phyloP scores from a whole-genome alignment of 176 grass and related monocot genomes.

The Alloteropsis semialata region DNA sequence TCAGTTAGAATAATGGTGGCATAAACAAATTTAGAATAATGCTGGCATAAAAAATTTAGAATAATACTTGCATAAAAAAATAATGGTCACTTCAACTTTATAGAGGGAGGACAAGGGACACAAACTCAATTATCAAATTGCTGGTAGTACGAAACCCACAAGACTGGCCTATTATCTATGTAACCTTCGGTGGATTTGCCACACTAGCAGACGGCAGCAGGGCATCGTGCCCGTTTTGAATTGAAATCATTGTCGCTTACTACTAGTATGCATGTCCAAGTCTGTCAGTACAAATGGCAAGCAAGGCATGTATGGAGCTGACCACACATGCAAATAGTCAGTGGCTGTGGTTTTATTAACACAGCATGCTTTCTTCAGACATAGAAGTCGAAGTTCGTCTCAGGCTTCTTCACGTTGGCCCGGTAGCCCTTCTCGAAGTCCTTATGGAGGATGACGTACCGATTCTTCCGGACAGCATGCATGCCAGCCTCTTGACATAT shows the following conservation, averaged over 20 bases:
- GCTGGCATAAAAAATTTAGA: not conserved
- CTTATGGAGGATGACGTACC: constrained; percentile 94
- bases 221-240: not conserved
- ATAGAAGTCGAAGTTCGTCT: constrained; percentile 95
- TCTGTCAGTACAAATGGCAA: not conserved
- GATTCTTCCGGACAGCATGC: constrained; percentile 94
- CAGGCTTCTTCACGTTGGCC: constrained; percentile 94
- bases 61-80: too few relatives aligned
- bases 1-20: too few relatives aligned
- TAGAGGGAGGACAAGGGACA: too few relatives aligned
- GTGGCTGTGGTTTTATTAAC: not conserved
- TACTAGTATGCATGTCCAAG: not conserved
- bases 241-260: not conserved
- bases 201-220: not conserved
- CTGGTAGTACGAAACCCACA: not conserved
- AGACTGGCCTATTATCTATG: not conserved
- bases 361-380: constrained; percentile 39
- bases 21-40: too few relatives aligned
- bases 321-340: not conserved
- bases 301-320: not conserved
- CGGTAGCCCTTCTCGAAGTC: constrained; percentile 98
- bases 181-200: not conserved
- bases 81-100: not conserved
- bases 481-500: constrained; percentile 98
- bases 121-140: not conserved